Conservation (phyloP, 1,139 yeast species). For the Entelexis paramagnoliae region DNA sequence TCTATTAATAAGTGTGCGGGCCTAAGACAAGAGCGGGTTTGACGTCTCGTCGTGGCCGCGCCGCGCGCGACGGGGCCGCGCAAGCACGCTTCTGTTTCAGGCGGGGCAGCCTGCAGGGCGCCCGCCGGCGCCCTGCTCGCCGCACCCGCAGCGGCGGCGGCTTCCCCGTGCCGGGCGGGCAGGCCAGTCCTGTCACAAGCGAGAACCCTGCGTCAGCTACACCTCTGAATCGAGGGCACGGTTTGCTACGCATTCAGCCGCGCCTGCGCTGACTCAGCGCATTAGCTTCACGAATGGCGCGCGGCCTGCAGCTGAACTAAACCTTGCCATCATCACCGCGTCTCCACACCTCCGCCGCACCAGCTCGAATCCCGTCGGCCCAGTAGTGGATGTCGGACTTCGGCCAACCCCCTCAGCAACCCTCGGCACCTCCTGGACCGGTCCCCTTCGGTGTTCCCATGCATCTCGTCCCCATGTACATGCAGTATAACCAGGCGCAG, state of each 20-base stretch:
- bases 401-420: slow-evolving; percentile 18
- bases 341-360: not conserved
- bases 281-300: slow-evolving; percentile 5
- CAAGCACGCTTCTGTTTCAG: too few species aligned
- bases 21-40: too few species aligned
- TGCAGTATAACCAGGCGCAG: slow-evolving; percentile 15
- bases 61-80: too few species aligned
- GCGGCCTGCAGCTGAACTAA: slow-evolving; percentile 4
- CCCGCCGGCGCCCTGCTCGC: too few species aligned
- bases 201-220: slow-evolving; percentile 7
- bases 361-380: not conserved
- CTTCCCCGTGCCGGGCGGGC: not conserved
- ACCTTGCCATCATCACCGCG: slow-evolving; percentile 7
- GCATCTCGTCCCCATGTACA: slow-evolving; percentile 17
- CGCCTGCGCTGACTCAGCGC: slow-evolving; percentile 6
- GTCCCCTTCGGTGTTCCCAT: slow-evolving; percentile 13
- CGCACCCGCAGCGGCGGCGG: too few species aligned
- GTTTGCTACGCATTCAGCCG: slow-evolving; percentile 3
- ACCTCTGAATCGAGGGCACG: slow-evolving; percentile 2
- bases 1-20: too few species aligned
- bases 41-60: too few species aligned
- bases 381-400: slow-evolving; percentile 13
- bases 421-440: slow-evolving; percentile 12
- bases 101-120: too few species aligned
- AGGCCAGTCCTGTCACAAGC: not conserved